Evolutionary conservation across 768 basidiomycete genomes (phyloP).

Genomic region (Lactarius hengduanensis): DNA sequence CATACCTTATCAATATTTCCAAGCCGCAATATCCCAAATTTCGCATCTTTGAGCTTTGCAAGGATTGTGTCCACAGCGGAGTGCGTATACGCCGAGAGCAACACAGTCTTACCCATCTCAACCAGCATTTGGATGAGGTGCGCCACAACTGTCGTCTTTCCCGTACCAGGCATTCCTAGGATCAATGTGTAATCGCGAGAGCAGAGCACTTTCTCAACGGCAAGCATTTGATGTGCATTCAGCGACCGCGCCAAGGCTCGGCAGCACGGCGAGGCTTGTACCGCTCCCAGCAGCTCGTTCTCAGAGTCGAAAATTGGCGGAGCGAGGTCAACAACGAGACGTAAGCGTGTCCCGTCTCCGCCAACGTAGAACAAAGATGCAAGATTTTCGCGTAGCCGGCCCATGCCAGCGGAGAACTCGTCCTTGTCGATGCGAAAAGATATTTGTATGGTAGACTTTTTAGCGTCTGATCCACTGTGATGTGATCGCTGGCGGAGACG

Average conservation of each 20-base stretch:
- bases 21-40: conserved; percentile 76
- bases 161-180: conserved; percentile 97
- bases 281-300: conserved; percentile 29
- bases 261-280: conserved; percentile 22
- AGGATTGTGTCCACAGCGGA: conserved; percentile 98
- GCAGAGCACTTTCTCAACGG: conserved; percentile 68
- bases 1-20: conserved; percentile 90
- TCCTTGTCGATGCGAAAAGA: conserved; percentile 92
- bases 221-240: conserved; percentile 69
- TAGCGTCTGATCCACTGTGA: conserved; percentile 28
- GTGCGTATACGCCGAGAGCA: conserved; percentile 93
- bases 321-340: conserved; percentile 79
- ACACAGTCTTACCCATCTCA: conserved; percentile 76
- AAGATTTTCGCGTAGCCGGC: conserved; percentile 85
- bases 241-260: conserved; percentile 36
- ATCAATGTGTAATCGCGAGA: conserved; percentile 91
- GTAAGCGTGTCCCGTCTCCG: conserved; percentile 64
- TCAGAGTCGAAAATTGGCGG: conserved; percentile 56
- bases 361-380: conserved; percentile 83
- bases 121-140: conserved; percentile 82
- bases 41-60: conserved; percentile 64
- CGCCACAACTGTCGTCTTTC: conserved; percentile 94
- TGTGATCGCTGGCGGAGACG: conserved; percentile 37
- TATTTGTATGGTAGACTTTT: conserved; percentile 30
- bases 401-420: conserved; percentile 84